These are phyloP conservation scores for Geopyxis carbonaria DNA, from an alignment of 495 filamentous ascomycete genomes.

Conservation along the genomic window DNA sequence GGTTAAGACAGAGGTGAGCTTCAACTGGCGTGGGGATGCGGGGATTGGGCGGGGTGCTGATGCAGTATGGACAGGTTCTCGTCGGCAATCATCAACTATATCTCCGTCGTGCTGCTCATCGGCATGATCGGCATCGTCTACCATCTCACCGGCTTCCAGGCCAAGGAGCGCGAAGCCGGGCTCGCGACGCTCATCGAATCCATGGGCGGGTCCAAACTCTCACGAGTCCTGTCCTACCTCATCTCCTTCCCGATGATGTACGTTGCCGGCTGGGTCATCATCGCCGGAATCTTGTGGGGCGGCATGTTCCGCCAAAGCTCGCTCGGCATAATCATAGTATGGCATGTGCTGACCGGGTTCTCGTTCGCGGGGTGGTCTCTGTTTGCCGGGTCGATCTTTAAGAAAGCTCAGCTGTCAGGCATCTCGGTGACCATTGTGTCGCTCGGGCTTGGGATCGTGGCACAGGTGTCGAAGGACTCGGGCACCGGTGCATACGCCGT, in stretches of 20 bases:
- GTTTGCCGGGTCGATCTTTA: conserved; percentile 56
- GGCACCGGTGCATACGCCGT: conserved; percentile 41
- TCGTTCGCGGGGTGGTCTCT: conserved; percentile 52
- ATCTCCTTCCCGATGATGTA: conserved; percentile 53
- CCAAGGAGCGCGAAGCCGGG: conserved; percentile 58
- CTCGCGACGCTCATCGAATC: conserved; percentile 67
- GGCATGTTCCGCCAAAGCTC: conserved; percentile 47
- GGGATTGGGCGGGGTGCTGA: background rate
- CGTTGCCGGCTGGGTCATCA: conserved; percentile 50
- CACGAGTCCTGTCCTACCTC: conserved; percentile 49
- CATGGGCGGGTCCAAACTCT: conserved; percentile 63
- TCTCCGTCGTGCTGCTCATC: conserved; percentile 51
- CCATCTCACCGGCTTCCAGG: conserved; percentile 59
- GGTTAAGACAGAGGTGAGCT: conserved; percentile 32
- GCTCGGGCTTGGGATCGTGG: conserved; percentile 50
- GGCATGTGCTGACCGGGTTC: conserved; percentile 31
- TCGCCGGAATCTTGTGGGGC: conserved; percentile 40
- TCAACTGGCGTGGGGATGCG: too few species aligned
- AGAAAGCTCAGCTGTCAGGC: conserved; percentile 58
- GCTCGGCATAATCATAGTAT: conserved; percentile 40
- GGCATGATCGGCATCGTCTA: conserved; percentile 55
- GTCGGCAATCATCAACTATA: conserved; percentile 45
- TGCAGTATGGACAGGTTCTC: conserved; percentile 41
- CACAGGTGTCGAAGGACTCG: conserved; percentile 41
- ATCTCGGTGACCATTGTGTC: conserved; percentile 46